phyloP scores from a whole-genome alignment of 202 grass and related monocot species.

The Setaria italica region DNA sequence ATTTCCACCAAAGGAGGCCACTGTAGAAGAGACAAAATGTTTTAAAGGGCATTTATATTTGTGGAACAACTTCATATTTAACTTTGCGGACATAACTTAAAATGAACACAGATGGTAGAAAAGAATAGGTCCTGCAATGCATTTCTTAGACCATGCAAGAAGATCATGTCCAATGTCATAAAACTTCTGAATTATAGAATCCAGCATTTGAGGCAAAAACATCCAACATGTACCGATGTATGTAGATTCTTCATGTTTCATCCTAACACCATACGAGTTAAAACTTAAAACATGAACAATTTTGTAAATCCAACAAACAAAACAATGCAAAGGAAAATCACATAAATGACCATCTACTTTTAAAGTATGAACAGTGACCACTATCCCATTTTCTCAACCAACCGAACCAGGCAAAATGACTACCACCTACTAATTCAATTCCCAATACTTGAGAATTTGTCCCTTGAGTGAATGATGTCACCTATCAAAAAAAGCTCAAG shows the following conservation, averaged over 20 bases:
- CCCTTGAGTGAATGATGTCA: background rate
- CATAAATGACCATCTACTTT: background rate
- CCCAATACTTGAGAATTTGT: conserved; percentile 6
- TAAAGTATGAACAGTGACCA: background rate
- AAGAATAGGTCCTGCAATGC: background rate
- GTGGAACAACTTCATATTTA: conserved; percentile 27
- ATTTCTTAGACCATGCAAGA: conserved; percentile 15
- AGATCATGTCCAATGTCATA: conserved; percentile 4
- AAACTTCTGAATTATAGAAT: conserved; percentile 16
- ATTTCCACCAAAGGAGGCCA: conserved; percentile 97
- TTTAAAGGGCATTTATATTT: background rate
- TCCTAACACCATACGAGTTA: conserved; percentile 3
- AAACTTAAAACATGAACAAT: background rate
- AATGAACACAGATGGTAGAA: conserved; percentile 13
- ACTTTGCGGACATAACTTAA: conserved; percentile 35
- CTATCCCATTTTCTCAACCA: background rate
- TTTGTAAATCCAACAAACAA: conserved; percentile 12
- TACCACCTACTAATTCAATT: background rate
- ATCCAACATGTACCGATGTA: background rate
- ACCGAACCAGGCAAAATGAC: conserved; percentile 22
- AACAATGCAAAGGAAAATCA: background rate
- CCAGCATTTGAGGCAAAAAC: conserved; percentile 3
- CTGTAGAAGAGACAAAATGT: conserved; percentile 49
- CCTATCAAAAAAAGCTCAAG: background rate
- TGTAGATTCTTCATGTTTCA: too few relatives aligned